A percentile compares a stretch with the other conserved stretches of the same genome.
Conservation (phyloP, 2,329 filamentous ascomycete genomes). For the Lachnellula subtilissima region DNA sequence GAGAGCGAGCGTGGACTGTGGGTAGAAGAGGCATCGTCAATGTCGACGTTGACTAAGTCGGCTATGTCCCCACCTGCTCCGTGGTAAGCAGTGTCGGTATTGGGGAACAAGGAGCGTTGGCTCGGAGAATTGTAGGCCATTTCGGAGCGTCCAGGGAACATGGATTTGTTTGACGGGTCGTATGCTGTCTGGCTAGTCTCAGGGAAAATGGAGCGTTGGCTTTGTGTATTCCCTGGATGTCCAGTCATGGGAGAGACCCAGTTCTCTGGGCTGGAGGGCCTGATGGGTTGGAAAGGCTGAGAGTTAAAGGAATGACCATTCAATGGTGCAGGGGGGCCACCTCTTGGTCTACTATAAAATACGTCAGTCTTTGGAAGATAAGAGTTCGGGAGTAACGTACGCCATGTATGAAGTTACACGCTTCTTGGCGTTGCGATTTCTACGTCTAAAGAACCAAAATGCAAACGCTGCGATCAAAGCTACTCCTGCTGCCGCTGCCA, state of each 20-base stretch:
- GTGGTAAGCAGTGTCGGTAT: conserved; percentile 2
- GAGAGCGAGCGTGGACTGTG: background rate
- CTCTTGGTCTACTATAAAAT: background rate
- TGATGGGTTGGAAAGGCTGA: conserved; percentile 1
- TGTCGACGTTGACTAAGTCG: background rate
- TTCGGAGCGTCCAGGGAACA: too few relatives aligned
- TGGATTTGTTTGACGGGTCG: too few relatives aligned
- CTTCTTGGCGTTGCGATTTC: conserved; percentile 6
- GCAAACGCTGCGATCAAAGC: conserved; percentile 14
- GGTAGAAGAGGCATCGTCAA: background rate
- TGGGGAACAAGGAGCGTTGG: too few relatives aligned
- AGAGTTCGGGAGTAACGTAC: conserved; percentile 3
- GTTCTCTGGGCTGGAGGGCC: background rate
- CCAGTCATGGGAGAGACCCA: conserved; percentile 9
- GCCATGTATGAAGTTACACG: conserved; percentile 13
- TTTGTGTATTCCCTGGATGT: conserved; percentile 1
- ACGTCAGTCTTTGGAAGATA: background rate
- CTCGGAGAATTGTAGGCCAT: too few relatives aligned
- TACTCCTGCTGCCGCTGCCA: conserved; percentile 19
- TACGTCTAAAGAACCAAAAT: conserved; percentile 16
- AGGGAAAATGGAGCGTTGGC: background rate
- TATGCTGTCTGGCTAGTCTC: too few relatives aligned
- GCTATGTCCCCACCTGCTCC: background rate
- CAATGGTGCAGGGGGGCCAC: conserved; percentile 4
- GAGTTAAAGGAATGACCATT: background rate